Evolutionary conservation across 176 grass and related monocot species (phyloP).

Genomic region (Alloteropsis semialata): DNA sequence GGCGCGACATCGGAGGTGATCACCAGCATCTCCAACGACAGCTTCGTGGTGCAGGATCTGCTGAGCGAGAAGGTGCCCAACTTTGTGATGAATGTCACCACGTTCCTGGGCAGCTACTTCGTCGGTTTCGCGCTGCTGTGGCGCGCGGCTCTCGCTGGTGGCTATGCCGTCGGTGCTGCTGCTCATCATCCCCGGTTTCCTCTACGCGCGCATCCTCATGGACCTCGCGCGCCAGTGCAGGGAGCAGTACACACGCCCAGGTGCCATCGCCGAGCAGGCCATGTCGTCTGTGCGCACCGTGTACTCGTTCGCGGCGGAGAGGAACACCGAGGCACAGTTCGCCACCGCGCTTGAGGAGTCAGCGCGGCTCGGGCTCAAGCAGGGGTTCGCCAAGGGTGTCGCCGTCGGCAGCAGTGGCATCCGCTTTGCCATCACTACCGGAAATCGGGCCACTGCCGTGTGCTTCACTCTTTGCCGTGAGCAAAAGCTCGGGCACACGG

Average conservation of each 20-base stretch:
- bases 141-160: constrained; percentile 60
- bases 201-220: constrained; percentile 72
- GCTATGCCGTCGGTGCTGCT: constrained; percentile 59
- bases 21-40: constrained; percentile 81
- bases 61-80: constrained; percentile 85
- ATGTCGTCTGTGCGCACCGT: constrained; percentile 68
- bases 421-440: constrained; percentile 68
- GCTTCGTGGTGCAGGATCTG: constrained; percentile 71
- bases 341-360: constrained; percentile 63
- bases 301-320: constrained; percentile 76
- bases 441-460: too few species aligned
- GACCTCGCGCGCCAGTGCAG: too few species aligned
- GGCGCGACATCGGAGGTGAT: constrained; percentile 68
- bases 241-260: constrained; percentile 59
- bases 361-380: constrained; percentile 57
- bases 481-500: too few species aligned
- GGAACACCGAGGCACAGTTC: constrained; percentile 49
- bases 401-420: constrained; percentile 79
- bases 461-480: too few species aligned
- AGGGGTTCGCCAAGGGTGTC: constrained; percentile 76
- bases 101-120: constrained; percentile 61
- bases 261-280: constrained; percentile 63
- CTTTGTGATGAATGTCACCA: constrained; percentile 71
- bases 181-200: constrained; percentile 69
- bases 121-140: constrained; percentile 56